These are phyloP conservation scores for Leishmania lainsoni DNA, from an alignment of 208 protist species.

Conservation along the genomic window DNA sequence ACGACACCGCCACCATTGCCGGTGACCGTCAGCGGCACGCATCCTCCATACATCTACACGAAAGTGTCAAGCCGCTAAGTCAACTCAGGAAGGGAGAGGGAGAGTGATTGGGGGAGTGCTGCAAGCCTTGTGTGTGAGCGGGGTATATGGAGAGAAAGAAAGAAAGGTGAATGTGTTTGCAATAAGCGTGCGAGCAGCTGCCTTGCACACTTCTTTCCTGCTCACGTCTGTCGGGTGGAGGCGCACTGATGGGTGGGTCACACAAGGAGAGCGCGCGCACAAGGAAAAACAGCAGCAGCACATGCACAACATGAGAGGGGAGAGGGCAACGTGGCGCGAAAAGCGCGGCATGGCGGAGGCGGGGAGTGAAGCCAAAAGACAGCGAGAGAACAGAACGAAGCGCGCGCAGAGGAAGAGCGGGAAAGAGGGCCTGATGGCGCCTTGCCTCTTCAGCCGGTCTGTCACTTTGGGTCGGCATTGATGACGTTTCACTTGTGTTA, in stretches of 20 bases:
- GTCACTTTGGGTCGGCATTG: no score
- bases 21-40: slow-evolving; percentile 3
- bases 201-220: background rate
- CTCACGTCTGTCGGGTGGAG: background rate
- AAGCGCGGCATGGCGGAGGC: background rate
- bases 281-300: background rate
- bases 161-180: background rate
- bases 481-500: no score
- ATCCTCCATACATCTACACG: slow-evolving; percentile 14
- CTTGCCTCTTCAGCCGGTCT: background rate
- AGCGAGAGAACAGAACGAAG: background rate
- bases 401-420: background rate
- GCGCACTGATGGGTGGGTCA: no score
- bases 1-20: background rate
- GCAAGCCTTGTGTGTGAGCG: background rate
- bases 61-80: background rate
- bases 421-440: background rate
- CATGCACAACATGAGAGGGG: background rate
- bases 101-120: background rate
- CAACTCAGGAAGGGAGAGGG: slow-evolving; percentile 4
- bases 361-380: background rate
- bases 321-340: background rate
- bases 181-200: background rate
- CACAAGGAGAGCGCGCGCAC: background rate
- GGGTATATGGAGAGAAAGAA: background rate